Base-by-base conservation (phyloP, 768 basidiomycete species). In the Suillus paluster region DNA sequence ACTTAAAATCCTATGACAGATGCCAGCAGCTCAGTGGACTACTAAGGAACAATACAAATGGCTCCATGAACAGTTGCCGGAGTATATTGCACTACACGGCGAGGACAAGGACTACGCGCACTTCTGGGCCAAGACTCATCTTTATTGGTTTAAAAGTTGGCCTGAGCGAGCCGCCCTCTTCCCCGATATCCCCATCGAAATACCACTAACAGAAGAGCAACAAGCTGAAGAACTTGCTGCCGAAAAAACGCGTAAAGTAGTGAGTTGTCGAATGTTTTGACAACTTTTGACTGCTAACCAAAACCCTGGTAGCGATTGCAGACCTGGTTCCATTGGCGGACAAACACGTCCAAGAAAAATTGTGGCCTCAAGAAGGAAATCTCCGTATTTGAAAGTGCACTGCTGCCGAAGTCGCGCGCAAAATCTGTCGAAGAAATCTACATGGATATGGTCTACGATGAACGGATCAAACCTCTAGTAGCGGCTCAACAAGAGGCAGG, bases 141-240 rank as follows among this genome's bases (percentile, higher is more conserved):
- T 46, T 23, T 23, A 46, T 46, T 60, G 59, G 59, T 60, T 60
- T 21, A 19, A 7, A 15, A 60, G 14, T 11, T 60, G 59, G 59
- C 59, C 49, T 9, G 59, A 60, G 39, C 15, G 39, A 17, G 48
- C 23, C 1, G 5, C n/a, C 19, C 15, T 25, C 19, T 42, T 60
- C 36, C 60, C 60, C 0, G 52, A 19, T 21, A 36, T 44, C 14
- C 7, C 33, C 17, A 36, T 17, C 3, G 19, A 41, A 19, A 42
- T 36, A 23, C 6, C 12, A 5, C 12, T 23, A 23, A 14, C 5
- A 4, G 15, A 23, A 6, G 11, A 50, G 25, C 38, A 55, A 19
- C 53, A 61, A 33, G n/a, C 23, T 2, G 15, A 7, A 14, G 36
- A 27, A 25, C 30, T 45, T 33, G 52, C 33, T 27, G 36, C 42